Percentiles rank a stretch among this genome's conserved stretches.
phyloP scores from a whole-genome alignment of 371 early-diverging fungal genomes.

The Rhizomucor miehei region DNA sequence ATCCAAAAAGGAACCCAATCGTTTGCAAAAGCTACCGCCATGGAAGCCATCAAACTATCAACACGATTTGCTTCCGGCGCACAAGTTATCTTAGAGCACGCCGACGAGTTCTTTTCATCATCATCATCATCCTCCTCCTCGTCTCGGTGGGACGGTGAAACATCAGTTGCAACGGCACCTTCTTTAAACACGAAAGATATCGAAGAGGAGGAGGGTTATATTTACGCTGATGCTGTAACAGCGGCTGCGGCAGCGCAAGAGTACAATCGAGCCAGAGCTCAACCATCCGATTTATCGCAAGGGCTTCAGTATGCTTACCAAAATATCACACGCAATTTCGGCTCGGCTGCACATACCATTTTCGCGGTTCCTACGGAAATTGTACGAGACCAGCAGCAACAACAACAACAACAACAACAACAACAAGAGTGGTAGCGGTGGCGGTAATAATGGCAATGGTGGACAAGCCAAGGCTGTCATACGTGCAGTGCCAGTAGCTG shows the following conservation, averaged over 20 bases:
- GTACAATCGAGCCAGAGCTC: slow-evolving; percentile 23
- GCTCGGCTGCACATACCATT: slow-evolving; percentile 82
- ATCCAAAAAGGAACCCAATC: slow-evolving; percentile 84
- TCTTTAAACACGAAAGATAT: slow-evolving; percentile 3
- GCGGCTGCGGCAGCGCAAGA: slow-evolving; percentile 5
- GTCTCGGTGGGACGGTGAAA: slow-evolving; percentile 12
- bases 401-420: slow-evolving; percentile 3
- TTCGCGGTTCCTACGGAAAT: slow-evolving; percentile 87
- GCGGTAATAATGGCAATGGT: too few relatives aligned
- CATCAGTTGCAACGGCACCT: neutral
- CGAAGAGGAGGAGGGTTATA: slow-evolving; percentile 9
- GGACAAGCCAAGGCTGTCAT: slow-evolving; percentile 72
- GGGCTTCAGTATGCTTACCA: slow-evolving; percentile 83
- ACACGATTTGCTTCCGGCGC: slow-evolving; percentile 89
- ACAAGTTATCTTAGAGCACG: slow-evolving; percentile 87
- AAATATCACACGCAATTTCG: slow-evolving; percentile 73
- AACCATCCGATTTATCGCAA: slow-evolving; percentile 81
- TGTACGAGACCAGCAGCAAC: slow-evolving; percentile 45
- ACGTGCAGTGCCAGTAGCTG: slow-evolving; percentile 89
- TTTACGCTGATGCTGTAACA: slow-evolving; percentile 4
- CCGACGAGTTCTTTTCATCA: slow-evolving; percentile 74
- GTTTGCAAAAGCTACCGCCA: slow-evolving; percentile 86
- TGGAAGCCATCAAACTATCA: slow-evolving; percentile 88
- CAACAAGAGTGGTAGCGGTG: too few relatives aligned
- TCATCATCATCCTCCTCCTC: too few relatives aligned